Evolutionary conservation across 2,329 filamentous ascomycete species (phyloP).

Genomic region (Scytalidium sp.): DNA sequence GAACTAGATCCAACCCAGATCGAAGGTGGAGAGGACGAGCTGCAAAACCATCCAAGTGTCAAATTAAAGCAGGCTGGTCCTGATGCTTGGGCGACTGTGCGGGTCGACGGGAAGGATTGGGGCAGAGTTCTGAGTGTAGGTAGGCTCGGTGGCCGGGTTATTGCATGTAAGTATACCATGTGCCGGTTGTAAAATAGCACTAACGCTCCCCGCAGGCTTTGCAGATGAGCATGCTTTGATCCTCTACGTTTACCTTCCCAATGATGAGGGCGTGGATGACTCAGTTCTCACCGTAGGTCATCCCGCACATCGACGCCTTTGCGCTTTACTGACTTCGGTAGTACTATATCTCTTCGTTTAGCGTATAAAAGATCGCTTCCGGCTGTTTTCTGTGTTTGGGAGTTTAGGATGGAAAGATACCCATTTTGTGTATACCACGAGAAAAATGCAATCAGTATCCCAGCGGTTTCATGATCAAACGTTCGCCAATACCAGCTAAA

Average conservation of each 20-base stretch:
- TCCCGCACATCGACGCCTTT: not conserved
- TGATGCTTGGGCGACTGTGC: slow-evolving; percentile 82
- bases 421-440: not conserved
- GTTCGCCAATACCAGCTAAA: no score
- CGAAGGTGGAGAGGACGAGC: slow-evolving; percentile 56
- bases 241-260: slow-evolving; percentile 76
- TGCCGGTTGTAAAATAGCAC: not conserved
- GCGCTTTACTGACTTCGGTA: slow-evolving; percentile 22
- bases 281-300: slow-evolving; percentile 70
- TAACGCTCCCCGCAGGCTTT: slow-evolving; percentile 49
- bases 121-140: slow-evolving; percentile 91
- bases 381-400: not conserved
- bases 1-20: slow-evolving; percentile 78
- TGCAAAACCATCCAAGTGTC: slow-evolving; percentile 80
- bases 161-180: slow-evolving; percentile 65
- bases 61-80: slow-evolving; percentile 73
- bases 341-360: slow-evolving; percentile 60
- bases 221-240: slow-evolving; percentile 77
- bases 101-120: slow-evolving; percentile 94
- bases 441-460: no score
- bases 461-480: no score
- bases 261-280: slow-evolving; percentile 66
- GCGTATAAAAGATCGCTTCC: slow-evolving; percentile 25
- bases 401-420: not conserved
- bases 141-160: slow-evolving; percentile 81